Conservation (phyloP, 305 asterid genomes). For the Solanum hybrid region DNA sequence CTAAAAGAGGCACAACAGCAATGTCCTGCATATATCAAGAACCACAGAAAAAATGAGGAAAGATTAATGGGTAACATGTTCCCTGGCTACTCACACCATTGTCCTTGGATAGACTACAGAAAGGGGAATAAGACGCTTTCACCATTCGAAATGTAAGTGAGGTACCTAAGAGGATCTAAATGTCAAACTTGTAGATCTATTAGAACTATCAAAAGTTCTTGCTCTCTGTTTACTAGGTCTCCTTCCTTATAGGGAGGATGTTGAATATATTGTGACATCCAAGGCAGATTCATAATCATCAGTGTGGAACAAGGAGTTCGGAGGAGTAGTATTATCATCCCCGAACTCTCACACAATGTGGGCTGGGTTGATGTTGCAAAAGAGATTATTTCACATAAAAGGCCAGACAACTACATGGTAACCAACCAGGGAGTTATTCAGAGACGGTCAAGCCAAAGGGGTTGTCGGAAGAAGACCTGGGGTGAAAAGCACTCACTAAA, state of each 20-base stretch:
- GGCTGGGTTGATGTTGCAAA: neutral
- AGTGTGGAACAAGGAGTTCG: neutral
- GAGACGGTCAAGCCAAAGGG: neutral
- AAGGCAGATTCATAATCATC: neutral
- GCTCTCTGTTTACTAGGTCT: neutral
- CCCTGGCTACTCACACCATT: neutral
- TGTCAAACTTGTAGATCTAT: neutral
- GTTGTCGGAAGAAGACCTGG: neutral
- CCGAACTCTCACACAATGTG: neutral
- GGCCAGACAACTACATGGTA: neutral
- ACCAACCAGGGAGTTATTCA: neutral
- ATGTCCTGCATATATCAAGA: conserved; percentile 78
- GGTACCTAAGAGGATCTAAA: neutral
- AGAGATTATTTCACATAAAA: neutral
- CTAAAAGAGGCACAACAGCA: conserved; percentile 97
- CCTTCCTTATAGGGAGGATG: neutral
- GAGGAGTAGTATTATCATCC: neutral
- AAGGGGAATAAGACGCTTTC: neutral
- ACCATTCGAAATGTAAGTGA: neutral
- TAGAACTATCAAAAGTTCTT: neutral
- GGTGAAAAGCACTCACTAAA: neutral
- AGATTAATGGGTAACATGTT: conserved; percentile 4
- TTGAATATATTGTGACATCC: neutral
- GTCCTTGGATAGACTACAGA: neutral
- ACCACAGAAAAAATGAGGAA: conserved; percentile 22